phyloP scores from a whole-genome alignment of 2,329 filamentous ascomycete species.

The Colletotrichum tofieldiae region DNA sequence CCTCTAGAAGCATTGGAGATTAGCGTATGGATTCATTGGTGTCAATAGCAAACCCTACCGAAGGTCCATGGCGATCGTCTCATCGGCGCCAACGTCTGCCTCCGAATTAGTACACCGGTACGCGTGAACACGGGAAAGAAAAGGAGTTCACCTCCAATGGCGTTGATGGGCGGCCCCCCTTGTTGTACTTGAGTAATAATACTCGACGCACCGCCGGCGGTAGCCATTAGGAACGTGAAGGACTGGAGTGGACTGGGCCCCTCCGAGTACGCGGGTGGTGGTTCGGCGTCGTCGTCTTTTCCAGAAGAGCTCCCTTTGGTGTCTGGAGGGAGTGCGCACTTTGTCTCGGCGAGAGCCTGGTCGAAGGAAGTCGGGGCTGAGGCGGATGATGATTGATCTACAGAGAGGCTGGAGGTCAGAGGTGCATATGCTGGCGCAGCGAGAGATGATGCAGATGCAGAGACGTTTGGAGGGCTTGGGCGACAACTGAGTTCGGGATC shows the following conservation, averaged over 20 bases:
- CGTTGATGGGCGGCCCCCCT: conserved; percentile 89
- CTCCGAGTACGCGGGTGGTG: conserved; percentile 96
- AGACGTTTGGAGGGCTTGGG: conserved; percentile 40
- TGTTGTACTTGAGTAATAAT: conserved; percentile 99
- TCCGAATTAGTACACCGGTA: conserved; percentile 23
- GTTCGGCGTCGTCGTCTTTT: conserved; percentile 89
- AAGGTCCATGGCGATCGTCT: conserved; percentile 95
- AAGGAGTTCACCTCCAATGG: conserved; percentile 80
- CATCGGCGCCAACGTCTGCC: conserved; percentile 86
- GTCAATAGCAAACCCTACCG: conserved; percentile 71
- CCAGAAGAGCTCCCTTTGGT: conserved; percentile 82
- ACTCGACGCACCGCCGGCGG: conserved; percentile 95
- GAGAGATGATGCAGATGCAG: conserved; percentile 18
- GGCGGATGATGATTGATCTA: conserved; percentile 49
- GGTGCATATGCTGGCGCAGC: conserved; percentile 72
- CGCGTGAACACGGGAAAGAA: neutral
- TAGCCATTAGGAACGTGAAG: conserved; percentile 98
- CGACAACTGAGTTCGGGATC: conserved; percentile 53
- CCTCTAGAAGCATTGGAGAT: conserved; percentile 73
- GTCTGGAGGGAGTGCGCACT: conserved; percentile 86
- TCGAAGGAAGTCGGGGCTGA: conserved; percentile 57
- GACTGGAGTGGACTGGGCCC: conserved; percentile 92
- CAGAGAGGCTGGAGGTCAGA: conserved; percentile 56
- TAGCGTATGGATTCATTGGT: conserved; percentile 14
- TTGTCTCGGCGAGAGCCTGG: conserved; percentile 80